A percentile compares a stretch with the other conserved stretches of the same genome.
Conservation (phyloP, 495 filamentous ascomycete species). For the Tuber indicum region DNA sequence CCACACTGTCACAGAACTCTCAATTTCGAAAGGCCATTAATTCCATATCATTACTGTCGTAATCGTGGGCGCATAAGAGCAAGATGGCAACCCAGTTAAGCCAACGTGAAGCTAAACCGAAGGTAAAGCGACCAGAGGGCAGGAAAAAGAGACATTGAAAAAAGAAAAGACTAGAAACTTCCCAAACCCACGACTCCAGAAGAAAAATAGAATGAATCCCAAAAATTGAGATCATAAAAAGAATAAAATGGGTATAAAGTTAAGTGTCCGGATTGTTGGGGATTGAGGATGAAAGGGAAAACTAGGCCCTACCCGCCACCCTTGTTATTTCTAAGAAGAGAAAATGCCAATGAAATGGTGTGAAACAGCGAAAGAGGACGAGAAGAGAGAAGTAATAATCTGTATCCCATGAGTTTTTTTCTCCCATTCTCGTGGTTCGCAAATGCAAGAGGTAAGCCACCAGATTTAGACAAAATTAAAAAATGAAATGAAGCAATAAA, state of each 20-base stretch:
- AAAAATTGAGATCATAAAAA: not conserved
- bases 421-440: constrained; percentile 10
- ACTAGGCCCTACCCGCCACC: constrained; percentile 32
- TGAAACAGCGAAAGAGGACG: constrained; percentile 18
- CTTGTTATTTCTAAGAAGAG: constrained; percentile 34
- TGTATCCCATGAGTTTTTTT: constrained; percentile 23
- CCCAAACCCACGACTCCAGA: constrained; percentile 1
- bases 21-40: not conserved
- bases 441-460: constrained; percentile 33
- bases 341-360: constrained; percentile 30
- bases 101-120: not conserved
- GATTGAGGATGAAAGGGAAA: constrained; percentile 18
- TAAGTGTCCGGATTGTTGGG: not conserved
- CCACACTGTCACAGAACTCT: not conserved
- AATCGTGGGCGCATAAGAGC: constrained; percentile 7
- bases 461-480: constrained; percentile 9
- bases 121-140: not conserved
- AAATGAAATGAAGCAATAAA: not conserved
- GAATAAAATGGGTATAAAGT: not conserved
- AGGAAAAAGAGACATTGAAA: constrained; percentile 12
- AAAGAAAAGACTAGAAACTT: constrained; percentile 14
- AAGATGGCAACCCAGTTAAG: not conserved
- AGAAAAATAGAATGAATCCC: not conserved
- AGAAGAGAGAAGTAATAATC: constrained; percentile 24
- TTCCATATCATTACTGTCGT: constrained; percentile 9